Evolutionary conservation across 805 yeast species (phyloP).

Genomic region (Zygoascus bituminiphila): DNA sequence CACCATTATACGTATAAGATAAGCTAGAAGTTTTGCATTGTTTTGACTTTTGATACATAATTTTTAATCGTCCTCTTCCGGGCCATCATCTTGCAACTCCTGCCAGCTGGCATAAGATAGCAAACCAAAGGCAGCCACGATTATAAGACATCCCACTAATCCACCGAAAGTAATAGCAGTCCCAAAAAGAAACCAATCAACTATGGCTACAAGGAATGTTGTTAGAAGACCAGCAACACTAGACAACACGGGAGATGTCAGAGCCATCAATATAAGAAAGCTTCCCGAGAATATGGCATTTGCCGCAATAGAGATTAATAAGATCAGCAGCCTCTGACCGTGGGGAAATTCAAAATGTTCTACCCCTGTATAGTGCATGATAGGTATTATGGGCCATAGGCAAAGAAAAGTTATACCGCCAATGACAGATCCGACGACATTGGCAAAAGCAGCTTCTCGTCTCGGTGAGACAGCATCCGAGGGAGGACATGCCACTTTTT

Average conservation of each 20-base stretch:
- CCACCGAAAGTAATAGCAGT: slow-evolving; percentile 48
- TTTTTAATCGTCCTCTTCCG: slow-evolving; percentile 19
- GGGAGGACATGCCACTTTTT: slow-evolving; percentile 68
- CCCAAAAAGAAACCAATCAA: slow-evolving; percentile 64
- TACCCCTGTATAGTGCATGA: slow-evolving; percentile 45
- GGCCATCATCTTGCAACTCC: slow-evolving; percentile 33
- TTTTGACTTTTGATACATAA: neutral
- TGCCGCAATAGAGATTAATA: slow-evolving; percentile 47
- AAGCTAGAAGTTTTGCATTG: neutral
- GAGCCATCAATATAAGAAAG: slow-evolving; percentile 69
- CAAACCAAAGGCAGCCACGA: slow-evolving; percentile 59
- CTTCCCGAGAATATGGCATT: slow-evolving; percentile 64
- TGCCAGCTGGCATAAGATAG: slow-evolving; percentile 33
- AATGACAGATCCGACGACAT: slow-evolving; percentile 59
- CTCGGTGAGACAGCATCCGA: slow-evolving; percentile 46
- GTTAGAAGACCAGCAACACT: slow-evolving; percentile 61
- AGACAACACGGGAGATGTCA: slow-evolving; percentile 78
- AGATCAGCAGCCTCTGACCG: slow-evolving; percentile 35
- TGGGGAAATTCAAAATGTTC: slow-evolving; percentile 51
- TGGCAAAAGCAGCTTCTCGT: slow-evolving; percentile 74
- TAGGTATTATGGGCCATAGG: slow-evolving; percentile 40
- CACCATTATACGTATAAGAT: neutral
- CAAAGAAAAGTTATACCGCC: slow-evolving; percentile 50
- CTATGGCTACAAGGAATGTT: slow-evolving; percentile 68
- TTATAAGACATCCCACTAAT: slow-evolving; percentile 58